Base-by-base conservation (phyloP, 1,284 basidiomycete genomes). In the Pseudozyma tsukubaensis region DNA sequence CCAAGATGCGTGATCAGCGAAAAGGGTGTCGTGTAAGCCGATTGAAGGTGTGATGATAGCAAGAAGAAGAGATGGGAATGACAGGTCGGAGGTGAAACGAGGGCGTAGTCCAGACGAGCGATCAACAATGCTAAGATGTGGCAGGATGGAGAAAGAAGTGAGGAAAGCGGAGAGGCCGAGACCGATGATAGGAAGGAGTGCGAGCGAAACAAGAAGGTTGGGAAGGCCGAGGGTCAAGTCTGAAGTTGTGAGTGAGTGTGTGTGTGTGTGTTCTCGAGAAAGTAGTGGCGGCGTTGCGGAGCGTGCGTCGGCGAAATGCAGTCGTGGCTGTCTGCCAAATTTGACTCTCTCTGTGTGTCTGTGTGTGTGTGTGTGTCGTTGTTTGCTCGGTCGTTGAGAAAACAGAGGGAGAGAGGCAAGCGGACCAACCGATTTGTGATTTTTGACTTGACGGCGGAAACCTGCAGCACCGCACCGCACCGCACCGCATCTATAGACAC, bases 231-330 rank as follows among this genome's bases (percentile, higher is more conserved):
- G 44, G 16, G 44, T 24, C 24, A 21, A 45, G 44, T 11, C 21
- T 8, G 18, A 24, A 24, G 10, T 45, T n/a, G 16, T n/a, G 16
- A 47, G 14, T 10, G 3, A 43, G 42, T 9, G 35, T 16, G 13
- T 19, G 29, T 40, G 18, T 40, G 40, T 42, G 52, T 32, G n/a
- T n/a, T n/a, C n/a, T n/a, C n/a, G 44, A 18, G 44, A 12, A 12
- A 21, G 19, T 18, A 24, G 18, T 24, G 44, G 24, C 44, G 21
- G 18, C 10, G 19, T 13, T 43, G 18, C 39, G 43, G 32, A 35
- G 52, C 52, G 52, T 54, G 53, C 54, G 19, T 56, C 54, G 54
- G 37, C 21, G 54, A 56, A 56, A 56, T 56, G 45, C 50, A 51
- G 50, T 32, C 47, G 29, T 47, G 44, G 44, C 19, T 9, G 16